Evolutionary conservation across 2,329 filamentous ascomycete genomes (phyloP).

Genomic region (Beauveria sp.): DNA sequence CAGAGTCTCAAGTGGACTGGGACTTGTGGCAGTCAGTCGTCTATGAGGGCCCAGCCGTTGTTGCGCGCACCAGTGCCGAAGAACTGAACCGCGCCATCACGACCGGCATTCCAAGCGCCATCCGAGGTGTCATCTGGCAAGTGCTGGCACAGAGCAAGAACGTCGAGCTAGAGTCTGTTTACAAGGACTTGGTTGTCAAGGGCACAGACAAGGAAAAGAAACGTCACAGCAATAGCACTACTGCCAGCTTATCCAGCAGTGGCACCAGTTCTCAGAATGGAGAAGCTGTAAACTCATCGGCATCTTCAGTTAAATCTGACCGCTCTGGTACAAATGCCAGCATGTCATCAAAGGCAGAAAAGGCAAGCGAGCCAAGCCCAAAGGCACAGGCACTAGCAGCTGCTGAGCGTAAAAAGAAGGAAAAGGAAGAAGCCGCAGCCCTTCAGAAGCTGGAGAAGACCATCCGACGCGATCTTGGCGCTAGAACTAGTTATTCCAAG

Average conservation of each 20-base stretch:
- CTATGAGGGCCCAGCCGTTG: conserved; percentile 83
- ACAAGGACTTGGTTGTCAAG: conserved; percentile 69
- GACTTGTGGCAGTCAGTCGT: conserved; percentile 96
- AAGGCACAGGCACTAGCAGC: conserved; percentile 58
- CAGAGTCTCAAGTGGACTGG: conserved; percentile 85
- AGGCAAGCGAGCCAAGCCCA: conserved; percentile 53
- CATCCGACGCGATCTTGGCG: conserved; percentile 84
- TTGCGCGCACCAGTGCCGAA: conserved; percentile 79
- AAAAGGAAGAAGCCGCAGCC: conserved; percentile 66
- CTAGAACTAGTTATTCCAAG: conserved; percentile 92
- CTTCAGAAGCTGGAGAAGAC: conserved; percentile 81
- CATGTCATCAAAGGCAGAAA: conserved; percentile 51
- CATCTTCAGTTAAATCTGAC: conserved; percentile 78
- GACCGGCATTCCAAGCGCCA: conserved; percentile 86
- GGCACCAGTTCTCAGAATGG: conserved; percentile 51
- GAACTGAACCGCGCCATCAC: conserved; percentile 88
- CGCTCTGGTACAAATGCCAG: conserved; percentile 54
- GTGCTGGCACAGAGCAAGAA: conserved; percentile 93
- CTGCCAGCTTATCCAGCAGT: conserved; percentile 45
- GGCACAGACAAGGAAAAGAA: conserved; percentile 76
- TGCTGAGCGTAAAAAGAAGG: conserved; percentile 67
- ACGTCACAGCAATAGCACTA: conserved; percentile 46
- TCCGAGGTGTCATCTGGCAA: conserved; percentile 98
- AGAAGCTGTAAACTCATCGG: conserved; percentile 65
- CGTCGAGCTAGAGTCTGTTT: conserved; percentile 79